These are phyloP conservation scores for Boletus reticuloceps DNA, from an alignment of 768 basidiomycete genomes.

Conservation along the genomic window DNA sequence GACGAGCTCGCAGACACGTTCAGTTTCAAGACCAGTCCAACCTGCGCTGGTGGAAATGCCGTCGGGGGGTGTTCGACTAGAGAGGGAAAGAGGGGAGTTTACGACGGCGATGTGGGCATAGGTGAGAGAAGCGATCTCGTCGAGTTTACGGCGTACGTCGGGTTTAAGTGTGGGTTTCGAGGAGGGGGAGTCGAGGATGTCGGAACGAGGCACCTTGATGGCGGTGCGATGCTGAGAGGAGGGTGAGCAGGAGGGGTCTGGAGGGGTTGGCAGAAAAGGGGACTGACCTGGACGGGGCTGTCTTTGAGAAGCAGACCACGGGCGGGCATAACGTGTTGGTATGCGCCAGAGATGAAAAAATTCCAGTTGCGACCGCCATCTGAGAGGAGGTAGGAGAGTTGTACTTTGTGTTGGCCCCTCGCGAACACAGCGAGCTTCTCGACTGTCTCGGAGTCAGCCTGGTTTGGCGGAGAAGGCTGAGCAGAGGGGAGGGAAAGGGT, in stretches of 20 bases:
- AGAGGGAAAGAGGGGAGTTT: slow-evolving; percentile 74
- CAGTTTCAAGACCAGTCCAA: slow-evolving; percentile 90
- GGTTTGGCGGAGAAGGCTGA: slow-evolving; percentile 30
- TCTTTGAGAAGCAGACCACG: slow-evolving; percentile 88
- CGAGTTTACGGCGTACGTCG: slow-evolving; percentile 80
- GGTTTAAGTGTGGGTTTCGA: slow-evolving; percentile 78
- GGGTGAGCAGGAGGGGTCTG: slow-evolving; percentile 14
- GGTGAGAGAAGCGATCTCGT: slow-evolving; percentile 93
- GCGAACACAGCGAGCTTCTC: slow-evolving; percentile 78
- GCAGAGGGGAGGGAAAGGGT: slow-evolving; percentile 39
- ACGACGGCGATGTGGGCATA: slow-evolving; percentile 91
- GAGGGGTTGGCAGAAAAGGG: not conserved
- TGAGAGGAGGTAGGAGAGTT: slow-evolving; percentile 73
- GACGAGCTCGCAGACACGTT: slow-evolving; percentile 90
- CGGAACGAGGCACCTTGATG: slow-evolving; percentile 89
- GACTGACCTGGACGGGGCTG: slow-evolving; percentile 74
- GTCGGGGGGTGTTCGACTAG: slow-evolving; percentile 73
- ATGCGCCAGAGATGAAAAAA: slow-evolving; percentile 86
- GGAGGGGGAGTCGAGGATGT: slow-evolving; percentile 84
- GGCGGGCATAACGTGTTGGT: slow-evolving; percentile 90
- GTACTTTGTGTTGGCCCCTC: slow-evolving; percentile 77
- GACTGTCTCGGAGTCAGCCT: slow-evolving; percentile 69
- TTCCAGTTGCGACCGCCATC: slow-evolving; percentile 76
- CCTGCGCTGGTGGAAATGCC: slow-evolving; percentile 74
- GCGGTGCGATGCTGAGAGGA: slow-evolving; percentile 67